phyloP scores from a whole-genome alignment of 495 filamentous ascomycete genomes.

The Lophiostoma macrostomum region DNA sequence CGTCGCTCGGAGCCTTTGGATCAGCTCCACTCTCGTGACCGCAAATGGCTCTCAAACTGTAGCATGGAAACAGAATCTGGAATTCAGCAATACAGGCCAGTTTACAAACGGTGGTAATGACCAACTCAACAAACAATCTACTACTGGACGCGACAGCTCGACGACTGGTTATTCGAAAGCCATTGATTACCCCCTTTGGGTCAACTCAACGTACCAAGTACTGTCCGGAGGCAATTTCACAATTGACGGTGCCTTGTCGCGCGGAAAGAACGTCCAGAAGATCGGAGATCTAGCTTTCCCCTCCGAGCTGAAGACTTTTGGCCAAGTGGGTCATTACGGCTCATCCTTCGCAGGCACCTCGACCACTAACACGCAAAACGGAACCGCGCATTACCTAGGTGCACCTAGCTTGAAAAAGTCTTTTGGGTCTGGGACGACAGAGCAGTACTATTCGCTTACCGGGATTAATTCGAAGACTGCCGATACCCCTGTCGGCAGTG shows the following conservation, averaged over 20 bases:
- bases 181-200: conserved; percentile 64
- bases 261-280: conserved; percentile 56
- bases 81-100: conserved; percentile 53
- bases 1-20: conserved; percentile 55
- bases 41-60: conserved; percentile 42
- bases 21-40: conserved; percentile 51
- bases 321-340: background rate
- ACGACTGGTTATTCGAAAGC: conserved; percentile 45
- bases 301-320: conserved; percentile 50
- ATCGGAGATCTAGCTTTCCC: conserved; percentile 60
- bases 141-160: conserved; percentile 56
- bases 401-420: conserved; percentile 47
- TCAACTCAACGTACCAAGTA: conserved; percentile 53
- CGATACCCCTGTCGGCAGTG: no score
- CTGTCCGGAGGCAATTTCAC: conserved; percentile 49
- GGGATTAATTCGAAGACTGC: no score
- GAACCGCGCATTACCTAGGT: conserved; percentile 52
- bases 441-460: conserved; percentile 54
- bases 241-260: conserved; percentile 57
- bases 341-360: conserved; percentile 42
- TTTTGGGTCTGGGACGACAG: conserved; percentile 51
- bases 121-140: conserved; percentile 61
- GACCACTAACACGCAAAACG: conserved; percentile 54
- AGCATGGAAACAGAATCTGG: conserved; percentile 61
- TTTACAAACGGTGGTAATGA: conserved; percentile 57